A percentile compares a stretch with the other conserved stretches of the same genome.
Evolutionary conservation across 2,329 filamentous ascomycete genomes (phyloP).

Genomic region (Orbilia brochopaga): DNA sequence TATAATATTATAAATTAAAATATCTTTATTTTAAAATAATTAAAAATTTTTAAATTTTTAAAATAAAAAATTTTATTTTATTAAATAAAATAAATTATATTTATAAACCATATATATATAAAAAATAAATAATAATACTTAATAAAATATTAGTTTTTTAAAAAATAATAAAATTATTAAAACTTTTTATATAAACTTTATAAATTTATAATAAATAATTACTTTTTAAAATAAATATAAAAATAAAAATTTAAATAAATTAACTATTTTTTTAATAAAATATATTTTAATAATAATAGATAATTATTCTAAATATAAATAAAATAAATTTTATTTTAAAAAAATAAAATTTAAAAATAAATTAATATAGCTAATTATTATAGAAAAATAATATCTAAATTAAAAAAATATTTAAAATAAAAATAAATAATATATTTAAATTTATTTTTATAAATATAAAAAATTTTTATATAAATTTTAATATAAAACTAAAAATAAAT

Average conservation of each 20-base stretch:
- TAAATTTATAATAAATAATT: too few species aligned
- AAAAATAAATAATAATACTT: too few species aligned
- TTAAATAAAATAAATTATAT: too few species aligned
- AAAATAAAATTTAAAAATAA: slow-evolving; percentile 6
- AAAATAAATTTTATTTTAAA: slow-evolving; percentile 8
- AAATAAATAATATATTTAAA: background rate
- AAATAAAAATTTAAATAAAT: slow-evolving; percentile 9
- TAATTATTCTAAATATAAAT: background rate
- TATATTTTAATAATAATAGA: slow-evolving; percentile 6
- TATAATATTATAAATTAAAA: background rate
- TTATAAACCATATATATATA: too few species aligned
- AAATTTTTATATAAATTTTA: background rate
- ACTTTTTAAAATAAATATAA: too few species aligned
- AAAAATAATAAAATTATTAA: too few species aligned
- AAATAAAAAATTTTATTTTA: too few species aligned
- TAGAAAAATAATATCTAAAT: too few species aligned
- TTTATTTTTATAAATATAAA: slow-evolving; percentile 5
- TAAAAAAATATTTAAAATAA: too few species aligned
- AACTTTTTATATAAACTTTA: too few species aligned
- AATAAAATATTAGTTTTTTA: too few species aligned
- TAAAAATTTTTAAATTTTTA: slow-evolving; percentile 2
- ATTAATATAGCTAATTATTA: slow-evolving; percentile 1
- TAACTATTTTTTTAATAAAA: background rate
- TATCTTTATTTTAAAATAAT: background rate
- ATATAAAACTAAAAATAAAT: background rate